These are phyloP conservation scores for Fusarium algeriense DNA, from an alignment of 2,329 filamentous ascomycete species.

Conservation along the genomic window DNA sequence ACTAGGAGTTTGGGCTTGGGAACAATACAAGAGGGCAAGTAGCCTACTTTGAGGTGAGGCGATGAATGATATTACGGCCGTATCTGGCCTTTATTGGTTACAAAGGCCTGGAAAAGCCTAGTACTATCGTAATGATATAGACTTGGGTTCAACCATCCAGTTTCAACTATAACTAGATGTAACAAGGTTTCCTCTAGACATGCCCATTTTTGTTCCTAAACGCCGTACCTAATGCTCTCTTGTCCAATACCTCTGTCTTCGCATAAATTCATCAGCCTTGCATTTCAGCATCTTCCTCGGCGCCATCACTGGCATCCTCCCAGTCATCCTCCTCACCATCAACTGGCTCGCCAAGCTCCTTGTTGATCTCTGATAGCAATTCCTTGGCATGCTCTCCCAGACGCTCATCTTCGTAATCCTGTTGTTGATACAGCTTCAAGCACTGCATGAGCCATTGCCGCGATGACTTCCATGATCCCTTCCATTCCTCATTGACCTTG, in stretches of 20 bases:
- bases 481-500: constrained; percentile 63
- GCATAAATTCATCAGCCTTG: constrained; percentile 51
- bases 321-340: constrained; percentile 68
- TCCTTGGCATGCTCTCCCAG: constrained; percentile 81
- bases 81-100: not conserved
- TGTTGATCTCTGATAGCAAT: constrained; percentile 72
- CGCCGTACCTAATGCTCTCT: constrained; percentile 44
- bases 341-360: constrained; percentile 71
- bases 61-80: constrained; percentile 19
- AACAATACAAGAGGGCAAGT: constrained; percentile 35
- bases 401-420: constrained; percentile 88
- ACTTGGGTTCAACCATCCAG: constrained; percentile 34
- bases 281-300: constrained; percentile 69
- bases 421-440: constrained; percentile 79
- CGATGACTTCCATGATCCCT: constrained; percentile 77
- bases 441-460: constrained; percentile 87
- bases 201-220: constrained; percentile 43
- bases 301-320: constrained; percentile 65
- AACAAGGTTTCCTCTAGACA: constrained; percentile 37
- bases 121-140: constrained; percentile 30
- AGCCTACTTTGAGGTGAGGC: constrained; percentile 21
- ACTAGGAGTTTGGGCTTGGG: constrained; percentile 45
- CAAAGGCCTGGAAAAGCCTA: not conserved
- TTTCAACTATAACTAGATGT: constrained; percentile 37
- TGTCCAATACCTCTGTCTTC: constrained; percentile 30